These are phyloP conservation scores for Starmerella gropengiesseri DNA, from an alignment of 805 yeast species.

Conservation along the genomic window DNA sequence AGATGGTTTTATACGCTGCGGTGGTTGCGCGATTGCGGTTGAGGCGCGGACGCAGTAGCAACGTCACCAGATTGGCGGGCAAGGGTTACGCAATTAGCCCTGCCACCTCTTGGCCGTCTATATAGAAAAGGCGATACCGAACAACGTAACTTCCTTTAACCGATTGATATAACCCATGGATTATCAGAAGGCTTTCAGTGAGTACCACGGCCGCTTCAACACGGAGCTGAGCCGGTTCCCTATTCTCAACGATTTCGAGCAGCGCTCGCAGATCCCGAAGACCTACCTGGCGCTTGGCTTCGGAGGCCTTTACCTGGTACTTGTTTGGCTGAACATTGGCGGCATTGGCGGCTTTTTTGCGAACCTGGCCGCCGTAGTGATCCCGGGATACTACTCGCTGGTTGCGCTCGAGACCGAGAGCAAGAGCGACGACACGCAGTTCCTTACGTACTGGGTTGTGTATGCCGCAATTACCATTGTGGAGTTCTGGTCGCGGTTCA, in stretches of 20 bases:
- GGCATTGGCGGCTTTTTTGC: constrained; percentile 92
- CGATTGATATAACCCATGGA: background rate
- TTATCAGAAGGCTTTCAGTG: constrained; percentile 3
- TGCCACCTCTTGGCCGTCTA: background rate
- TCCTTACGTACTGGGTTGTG: constrained; percentile 97
- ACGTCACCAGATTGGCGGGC: background rate
- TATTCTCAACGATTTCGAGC: constrained; percentile 28
- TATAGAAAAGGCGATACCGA: background rate
- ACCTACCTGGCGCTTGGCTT: constrained; percentile 69
- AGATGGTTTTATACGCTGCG: too few relatives aligned
- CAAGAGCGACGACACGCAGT: constrained; percentile 69
- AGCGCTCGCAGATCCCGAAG: constrained; percentile 47
- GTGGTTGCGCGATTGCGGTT: too few relatives aligned
- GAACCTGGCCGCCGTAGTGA: constrained; percentile 78
- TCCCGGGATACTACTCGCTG: constrained; percentile 85
- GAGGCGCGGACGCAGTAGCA: constrained; percentile 4
- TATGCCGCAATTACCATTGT: constrained; percentile 80
- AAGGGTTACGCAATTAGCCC: background rate
- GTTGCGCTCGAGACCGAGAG: constrained; percentile 65
- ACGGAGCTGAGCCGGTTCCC: constrained; percentile 30
- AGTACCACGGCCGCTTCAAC: constrained; percentile 18
- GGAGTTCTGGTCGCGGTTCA: constrained; percentile 92
- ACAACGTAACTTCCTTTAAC: background rate
- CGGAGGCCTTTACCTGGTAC: constrained; percentile 54
- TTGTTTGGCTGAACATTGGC: constrained; percentile 81